A percentile compares a stretch with the other conserved stretches of the same genome.
phyloP scores from a whole-genome alignment of 2,329 filamentous ascomycete species.

The Coniochaeta hoffmannii region DNA sequence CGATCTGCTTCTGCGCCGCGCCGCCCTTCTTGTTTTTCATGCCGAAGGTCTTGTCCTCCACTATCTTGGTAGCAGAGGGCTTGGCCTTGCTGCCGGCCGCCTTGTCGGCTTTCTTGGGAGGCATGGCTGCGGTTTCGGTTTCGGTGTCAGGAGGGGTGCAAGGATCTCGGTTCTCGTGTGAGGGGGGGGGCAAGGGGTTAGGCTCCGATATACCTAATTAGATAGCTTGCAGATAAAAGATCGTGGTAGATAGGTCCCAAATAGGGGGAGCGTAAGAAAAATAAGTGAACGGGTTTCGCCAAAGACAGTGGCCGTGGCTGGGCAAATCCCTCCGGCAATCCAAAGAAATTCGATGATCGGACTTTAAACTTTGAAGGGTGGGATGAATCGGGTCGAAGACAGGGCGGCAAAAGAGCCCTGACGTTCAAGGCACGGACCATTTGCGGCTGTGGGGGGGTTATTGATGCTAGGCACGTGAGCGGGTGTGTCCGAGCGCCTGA shows the following conservation, averaged over 20 bases:
- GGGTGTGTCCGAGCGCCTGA: not conserved
- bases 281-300: too few species aligned
- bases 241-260: not conserved
- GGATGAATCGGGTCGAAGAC: not conserved
- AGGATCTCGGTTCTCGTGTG: not conserved
- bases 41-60: slow-evolving; percentile 95
- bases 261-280: not conserved
- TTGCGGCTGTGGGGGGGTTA: not conserved
- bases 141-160: slow-evolving; percentile 3
- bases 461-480: not conserved
- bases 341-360: not conserved
- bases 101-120: slow-evolving; percentile 60
- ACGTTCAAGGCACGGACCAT: not conserved
- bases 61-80: slow-evolving; percentile 50
- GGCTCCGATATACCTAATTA: not conserved
- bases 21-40: slow-evolving; percentile 99
- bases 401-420: not conserved
- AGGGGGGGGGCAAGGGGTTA: not conserved
- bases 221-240: not conserved
- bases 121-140: slow-evolving; percentile 47
- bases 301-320: not conserved
- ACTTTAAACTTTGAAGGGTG: not conserved
- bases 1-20: slow-evolving; percentile 83
- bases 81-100: slow-evolving; percentile 43
- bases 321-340: not conserved